Evolutionary conservation across 1,284 basidiomycete species (phyloP).

Genomic region (Sanghuangporus weigelae): DNA sequence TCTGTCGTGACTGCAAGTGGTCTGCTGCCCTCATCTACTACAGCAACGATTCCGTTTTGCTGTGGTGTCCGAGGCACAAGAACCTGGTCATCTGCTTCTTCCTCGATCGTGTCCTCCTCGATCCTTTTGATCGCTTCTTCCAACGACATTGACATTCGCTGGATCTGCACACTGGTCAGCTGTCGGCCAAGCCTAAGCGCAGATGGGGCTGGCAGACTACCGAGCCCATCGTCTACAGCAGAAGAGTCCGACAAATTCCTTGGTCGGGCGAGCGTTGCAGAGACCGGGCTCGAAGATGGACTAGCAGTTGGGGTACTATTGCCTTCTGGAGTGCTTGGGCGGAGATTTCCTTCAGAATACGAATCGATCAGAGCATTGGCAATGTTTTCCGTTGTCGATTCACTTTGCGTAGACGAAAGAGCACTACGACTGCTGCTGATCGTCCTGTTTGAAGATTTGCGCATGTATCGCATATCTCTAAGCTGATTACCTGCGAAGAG

Average conservation of each 20-base stretch:
- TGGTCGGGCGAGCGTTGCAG: conserved; percentile 32
- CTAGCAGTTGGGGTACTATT: conserved; percentile 34
- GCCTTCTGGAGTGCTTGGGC: conserved; percentile 50
- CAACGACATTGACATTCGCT: conserved; percentile 65
- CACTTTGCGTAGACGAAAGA: conserved; percentile 47
- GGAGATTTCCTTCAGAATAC: conserved; percentile 35
- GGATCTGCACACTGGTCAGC: conserved; percentile 46
- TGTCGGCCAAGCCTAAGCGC: conserved; percentile 41
- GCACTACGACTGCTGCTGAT: conserved; percentile 41
- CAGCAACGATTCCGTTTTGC: background rate
- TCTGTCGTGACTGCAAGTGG: conserved; percentile 13
- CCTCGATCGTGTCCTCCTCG: conserved; percentile 51
- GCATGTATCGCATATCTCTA: conserved; percentile 65
- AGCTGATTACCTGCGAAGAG: conserved; percentile 74
- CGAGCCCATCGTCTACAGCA: conserved; percentile 19
- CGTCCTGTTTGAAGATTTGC: conserved; percentile 41
- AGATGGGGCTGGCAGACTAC: conserved; percentile 24
- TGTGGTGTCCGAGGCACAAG: conserved; percentile 49
- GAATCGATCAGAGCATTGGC: conserved; percentile 41
- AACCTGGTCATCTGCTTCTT: conserved; percentile 61
- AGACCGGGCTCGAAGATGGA: conserved; percentile 44
- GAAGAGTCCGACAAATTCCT: conserved; percentile 31
- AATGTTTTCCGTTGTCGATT: conserved; percentile 37
- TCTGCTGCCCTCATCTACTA: background rate
- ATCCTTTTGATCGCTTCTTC: conserved; percentile 70